Evolutionary conservation across 169 alveolate species (phyloP).

Genomic region (Perkinsus chesapeaki): DNA sequence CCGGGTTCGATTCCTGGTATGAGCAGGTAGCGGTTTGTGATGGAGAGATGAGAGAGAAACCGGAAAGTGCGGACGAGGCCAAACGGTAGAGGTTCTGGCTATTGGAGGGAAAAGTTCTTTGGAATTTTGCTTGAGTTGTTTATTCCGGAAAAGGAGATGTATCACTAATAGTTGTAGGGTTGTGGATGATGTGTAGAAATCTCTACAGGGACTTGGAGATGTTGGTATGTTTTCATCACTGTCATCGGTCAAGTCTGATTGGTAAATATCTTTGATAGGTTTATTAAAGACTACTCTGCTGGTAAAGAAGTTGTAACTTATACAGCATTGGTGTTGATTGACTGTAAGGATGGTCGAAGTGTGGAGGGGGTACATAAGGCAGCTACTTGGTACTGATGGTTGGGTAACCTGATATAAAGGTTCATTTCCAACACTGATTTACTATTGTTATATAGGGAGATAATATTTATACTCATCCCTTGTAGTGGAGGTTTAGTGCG

Average conservation of each 20-base stretch:
- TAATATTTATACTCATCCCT: too few relatives aligned
- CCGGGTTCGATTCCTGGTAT: not conserved
- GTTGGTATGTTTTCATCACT: not conserved
- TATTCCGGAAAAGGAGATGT: too few relatives aligned
- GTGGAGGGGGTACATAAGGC: not conserved
- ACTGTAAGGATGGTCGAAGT: not conserved
- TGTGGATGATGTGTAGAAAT: too few relatives aligned
- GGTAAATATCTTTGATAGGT: not conserved
- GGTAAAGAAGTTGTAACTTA: not conserved
- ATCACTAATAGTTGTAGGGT: too few relatives aligned
- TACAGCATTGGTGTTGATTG: not conserved
- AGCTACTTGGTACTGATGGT: not conserved
- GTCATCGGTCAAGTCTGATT: not conserved
- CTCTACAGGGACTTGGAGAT: too few relatives aligned
- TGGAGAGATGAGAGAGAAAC: not conserved
- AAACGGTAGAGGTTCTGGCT: not conserved
- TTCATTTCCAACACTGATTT: too few relatives aligned
- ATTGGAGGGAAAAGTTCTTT: not conserved
- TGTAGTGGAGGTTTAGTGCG: too few relatives aligned
- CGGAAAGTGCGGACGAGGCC: not conserved
- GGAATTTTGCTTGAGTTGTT: too few relatives aligned
- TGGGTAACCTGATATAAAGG: too few relatives aligned
- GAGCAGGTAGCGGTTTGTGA: not conserved
- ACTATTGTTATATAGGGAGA: too few relatives aligned
- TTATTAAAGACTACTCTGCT: not conserved